phyloP scores from a whole-genome alignment of 129 eudicot genomes.

The Helichrysum umbraculigerum region DNA sequence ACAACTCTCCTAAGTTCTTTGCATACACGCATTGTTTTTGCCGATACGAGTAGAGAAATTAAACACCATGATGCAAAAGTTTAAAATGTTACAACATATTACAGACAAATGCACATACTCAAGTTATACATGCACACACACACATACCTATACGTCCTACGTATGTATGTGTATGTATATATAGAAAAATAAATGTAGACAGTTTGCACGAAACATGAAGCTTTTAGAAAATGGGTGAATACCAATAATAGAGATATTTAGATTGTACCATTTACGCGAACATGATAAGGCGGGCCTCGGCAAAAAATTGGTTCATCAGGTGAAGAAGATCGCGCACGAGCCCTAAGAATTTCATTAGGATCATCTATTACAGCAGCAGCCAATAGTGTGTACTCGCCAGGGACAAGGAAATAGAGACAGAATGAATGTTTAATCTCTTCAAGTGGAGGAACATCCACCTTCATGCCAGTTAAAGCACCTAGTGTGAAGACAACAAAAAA shows the following conservation, averaged over 20 bases:
- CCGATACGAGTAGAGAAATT: not conserved
- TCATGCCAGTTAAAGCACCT: slow-evolving; percentile 82
- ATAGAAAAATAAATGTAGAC: not conserved
- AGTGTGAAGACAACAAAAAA: not conserved
- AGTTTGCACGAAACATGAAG: slow-evolving; percentile 18
- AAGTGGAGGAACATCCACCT: slow-evolving; percentile 87
- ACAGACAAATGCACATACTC: slow-evolving; percentile 34
- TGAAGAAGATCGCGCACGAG: slow-evolving; percentile 71
- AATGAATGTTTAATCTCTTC: slow-evolving; percentile 76
- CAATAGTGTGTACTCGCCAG: slow-evolving; percentile 91
- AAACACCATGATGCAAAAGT: slow-evolving; percentile 26
- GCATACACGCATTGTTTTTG: slow-evolving; percentile 18
- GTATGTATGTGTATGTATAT: not conserved
- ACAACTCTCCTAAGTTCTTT: slow-evolving; percentile 14
- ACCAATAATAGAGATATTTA: slow-evolving; percentile 4
- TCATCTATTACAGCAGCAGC: slow-evolving; percentile 91
- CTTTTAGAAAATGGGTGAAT: not conserved
- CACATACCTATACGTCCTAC: slow-evolving; percentile 10
- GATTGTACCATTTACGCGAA: slow-evolving; percentile 73
- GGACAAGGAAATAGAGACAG: slow-evolving; percentile 81
- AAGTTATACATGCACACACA: not conserved
- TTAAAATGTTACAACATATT: slow-evolving; percentile 35
- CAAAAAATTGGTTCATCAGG: slow-evolving; percentile 86
- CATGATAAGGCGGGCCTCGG: slow-evolving; percentile 93
- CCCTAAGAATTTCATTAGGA: slow-evolving; percentile 88